Base-by-base conservation (phyloP, 1,139 yeast species). In the Taiozyma onychis region DNA sequence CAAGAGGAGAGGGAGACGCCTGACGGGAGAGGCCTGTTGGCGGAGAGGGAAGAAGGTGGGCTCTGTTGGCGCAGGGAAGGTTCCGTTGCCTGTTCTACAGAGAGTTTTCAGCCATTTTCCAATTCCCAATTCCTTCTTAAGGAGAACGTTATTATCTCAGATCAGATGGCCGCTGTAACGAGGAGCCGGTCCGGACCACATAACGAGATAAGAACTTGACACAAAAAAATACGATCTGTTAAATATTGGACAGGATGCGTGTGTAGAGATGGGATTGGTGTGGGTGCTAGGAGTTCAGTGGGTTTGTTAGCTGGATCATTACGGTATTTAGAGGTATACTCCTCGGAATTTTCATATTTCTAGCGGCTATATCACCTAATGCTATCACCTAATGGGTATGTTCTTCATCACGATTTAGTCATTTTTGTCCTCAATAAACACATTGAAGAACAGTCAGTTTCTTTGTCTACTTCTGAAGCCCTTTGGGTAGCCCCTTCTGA, bases 401-500 rank as follows among this genome's bases (percentile, higher is more conserved):
- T 24, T 30, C 30, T 28, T 32, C 35, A 13, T 11, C 34, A 13
- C n/a, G 34, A 30, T 11, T 30, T 30, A 6, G 6, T 30, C 34
- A 30, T 30, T 13, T 30, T 30, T 13, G 6, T 3, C 34, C 9
- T 13, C 14, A 13, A 10, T 11, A 30, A 30, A 30, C n/a, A 30
- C 34, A 13, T 30, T 10, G 11, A 13, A n/a, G 11, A 4, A n/a
- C 18, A 37, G 7, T 37, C 7, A 37, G 32, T 48, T 35, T 27
- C 43, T 47, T 39, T 24, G 26, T 24, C 50, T 44, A 44, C 45
- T 26, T 39, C 50, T 48, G 32, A 26, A 35, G 22, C 46, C 41
- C 13, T 45, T 39, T 24, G 46, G 43, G 28, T 37, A 21, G n/a
- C 54, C 51, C 14, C 32, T 44, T 47, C 45, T 47, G 35, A n/a